A percentile compares a stretch with the other conserved stretches of the same genome.
Evolutionary conservation across 495 filamentous ascomycete species (phyloP).

Genomic region (Talaromyces proteolyticus): DNA sequence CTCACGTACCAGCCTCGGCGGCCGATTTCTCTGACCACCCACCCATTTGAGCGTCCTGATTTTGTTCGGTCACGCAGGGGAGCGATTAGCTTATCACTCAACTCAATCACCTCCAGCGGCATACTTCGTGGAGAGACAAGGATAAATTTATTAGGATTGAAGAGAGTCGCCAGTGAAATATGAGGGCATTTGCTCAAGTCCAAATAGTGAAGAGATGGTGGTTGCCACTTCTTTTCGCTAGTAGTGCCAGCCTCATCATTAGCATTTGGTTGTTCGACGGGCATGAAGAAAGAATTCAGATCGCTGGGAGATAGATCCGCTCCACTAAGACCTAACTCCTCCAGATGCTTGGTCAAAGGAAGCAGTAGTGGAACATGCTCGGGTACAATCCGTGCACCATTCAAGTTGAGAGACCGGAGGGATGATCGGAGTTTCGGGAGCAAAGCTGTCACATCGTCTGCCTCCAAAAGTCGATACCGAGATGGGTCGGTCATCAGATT

Average conservation of each 20-base stretch:
- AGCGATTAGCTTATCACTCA: constrained; percentile 64
- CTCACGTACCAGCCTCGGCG: constrained; percentile 66
- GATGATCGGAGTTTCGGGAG: constrained; percentile 63
- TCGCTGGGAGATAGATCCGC: constrained; percentile 60
- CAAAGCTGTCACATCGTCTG: constrained; percentile 57
- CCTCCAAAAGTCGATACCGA: constrained; percentile 65
- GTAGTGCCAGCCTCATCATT: constrained; percentile 21
- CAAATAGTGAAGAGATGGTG: constrained; percentile 67
- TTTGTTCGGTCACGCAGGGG: constrained; percentile 48
- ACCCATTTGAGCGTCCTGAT: constrained; percentile 49
- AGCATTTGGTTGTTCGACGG: constrained; percentile 15
- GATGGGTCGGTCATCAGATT: constrained; percentile 72
- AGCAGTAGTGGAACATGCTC: constrained; percentile 59
- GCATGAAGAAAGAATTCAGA: constrained; percentile 48
- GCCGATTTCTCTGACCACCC: constrained; percentile 65
- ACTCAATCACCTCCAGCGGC: constrained; percentile 75
- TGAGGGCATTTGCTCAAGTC: constrained; percentile 59
- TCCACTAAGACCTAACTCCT: constrained; percentile 69
- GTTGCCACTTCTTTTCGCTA: constrained; percentile 40
- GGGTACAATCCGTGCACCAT: constrained; percentile 63
- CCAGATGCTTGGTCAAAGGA: constrained; percentile 71
- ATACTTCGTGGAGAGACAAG: constrained; percentile 56
- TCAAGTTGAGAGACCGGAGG: constrained; percentile 71
- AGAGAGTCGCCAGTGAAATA: constrained; percentile 58
- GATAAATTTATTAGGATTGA: constrained; percentile 47